Conservation (phyloP, 345 rosid genomes). For the Lumnitzera racemosa region DNA sequence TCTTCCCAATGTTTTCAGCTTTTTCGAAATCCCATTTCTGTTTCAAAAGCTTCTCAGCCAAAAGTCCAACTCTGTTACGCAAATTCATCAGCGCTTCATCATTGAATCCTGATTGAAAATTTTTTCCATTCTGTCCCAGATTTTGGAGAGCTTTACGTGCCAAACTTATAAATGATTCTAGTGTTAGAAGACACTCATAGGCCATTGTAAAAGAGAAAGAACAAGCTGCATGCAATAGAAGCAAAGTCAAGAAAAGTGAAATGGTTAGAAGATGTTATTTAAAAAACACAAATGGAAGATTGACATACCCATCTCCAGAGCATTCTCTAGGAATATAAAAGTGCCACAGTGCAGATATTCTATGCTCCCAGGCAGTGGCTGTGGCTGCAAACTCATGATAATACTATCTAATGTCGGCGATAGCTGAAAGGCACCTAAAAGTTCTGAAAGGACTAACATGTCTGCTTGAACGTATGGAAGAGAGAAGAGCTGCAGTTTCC, state of each 20-base stretch:
- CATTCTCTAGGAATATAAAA: constrained; percentile 50
- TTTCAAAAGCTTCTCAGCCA: constrained; percentile 58
- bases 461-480: constrained; percentile 46
- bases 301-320: constrained; percentile 43
- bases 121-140: constrained; percentile 30
- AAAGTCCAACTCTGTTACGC: constrained; percentile 42
- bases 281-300: constrained; percentile 6
- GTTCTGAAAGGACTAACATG: constrained; percentile 38
- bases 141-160: constrained; percentile 28
- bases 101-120: constrained; percentile 11
- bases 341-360: constrained; percentile 60
- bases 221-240: constrained; percentile 46
- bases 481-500: constrained; percentile 36
- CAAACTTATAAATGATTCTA: constrained; percentile 48
- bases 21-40: constrained; percentile 47
- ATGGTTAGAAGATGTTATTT: neutral
- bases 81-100: constrained; percentile 31
- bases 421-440: constrained; percentile 66
- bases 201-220: constrained; percentile 64
- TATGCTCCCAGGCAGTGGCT: constrained; percentile 48
- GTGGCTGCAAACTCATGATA: constrained; percentile 28
- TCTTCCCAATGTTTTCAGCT: constrained; percentile 64
- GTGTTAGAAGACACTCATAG: constrained; percentile 52
- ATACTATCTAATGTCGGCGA: constrained; percentile 23
- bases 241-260: neutral